Base-by-base conservation (phyloP, 2,329 filamentous ascomycete species). In the Alternaria tenuissima region DNA sequence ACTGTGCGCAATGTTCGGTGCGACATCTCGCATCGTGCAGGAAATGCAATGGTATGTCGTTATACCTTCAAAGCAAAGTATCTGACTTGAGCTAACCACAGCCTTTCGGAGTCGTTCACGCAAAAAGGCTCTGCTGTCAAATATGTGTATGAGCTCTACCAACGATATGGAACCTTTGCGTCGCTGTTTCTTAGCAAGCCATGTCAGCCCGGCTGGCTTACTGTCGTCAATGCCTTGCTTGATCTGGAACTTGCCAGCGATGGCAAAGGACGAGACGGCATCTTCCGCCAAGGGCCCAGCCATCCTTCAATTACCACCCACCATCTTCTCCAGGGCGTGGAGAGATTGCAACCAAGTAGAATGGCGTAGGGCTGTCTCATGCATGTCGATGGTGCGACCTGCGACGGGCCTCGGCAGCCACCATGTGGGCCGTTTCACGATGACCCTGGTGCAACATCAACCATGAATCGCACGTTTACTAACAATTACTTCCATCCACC, bases 321-420 rank as follows among this genome's bases (percentile, higher is more conserved):
- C 8, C 7, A 16, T 8, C 7, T 36, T 22, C 16, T 3, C n/a
- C 20, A 28, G 11, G 26, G 5, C 46, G 24, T 5, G 1, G 41
- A 39, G 9, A 16, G 3, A 7, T 26, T 26, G 42, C 47, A n/a
- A 49, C 24, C 34, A 38, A 36, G 32, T 32, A 12, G 32, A 5
- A 49, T 24, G 16, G 24, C 52, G 46, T 59, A 59, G 46, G 52
- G 39, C 57, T 46, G 47, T 22, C 44, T 5, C 36, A 49, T 36
- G 51, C 56, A 44, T 59, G 56, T 55, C 30, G 24, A 47, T 38
- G 36, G 24, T 46, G 57, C 52, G 42, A 52, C 34, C 6, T 28
- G 49, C n/a, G 41, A 59, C 52, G 32, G 34, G 46, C 57, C 57
- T 56, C 57, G 57, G 57, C 44, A 55, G 20, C 28, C 18, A 24